A percentile compares a stretch with the other conserved stretches of the same genome.
Evolutionary conservation across 202 grass and related monocot genomes (phyloP).

Genomic region (Setaria italica): DNA sequence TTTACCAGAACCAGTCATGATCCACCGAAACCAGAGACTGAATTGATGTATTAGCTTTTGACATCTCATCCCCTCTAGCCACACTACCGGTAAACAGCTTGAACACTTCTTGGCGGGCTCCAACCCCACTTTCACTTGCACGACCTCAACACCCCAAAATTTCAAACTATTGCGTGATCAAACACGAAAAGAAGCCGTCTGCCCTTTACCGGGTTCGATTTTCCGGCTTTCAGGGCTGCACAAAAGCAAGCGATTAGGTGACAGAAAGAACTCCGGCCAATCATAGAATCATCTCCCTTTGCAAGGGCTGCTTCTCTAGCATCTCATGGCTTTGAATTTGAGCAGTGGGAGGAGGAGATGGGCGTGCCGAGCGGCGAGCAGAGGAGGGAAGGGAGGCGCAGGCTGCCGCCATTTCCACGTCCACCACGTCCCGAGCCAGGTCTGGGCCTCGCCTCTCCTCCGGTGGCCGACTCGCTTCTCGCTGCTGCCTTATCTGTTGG

Average conservation of each 20-base stretch:
- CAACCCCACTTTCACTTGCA: neutral
- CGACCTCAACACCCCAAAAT: conserved; percentile 11
- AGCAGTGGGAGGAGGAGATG: conserved; percentile 14
- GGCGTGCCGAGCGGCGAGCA: neutral
- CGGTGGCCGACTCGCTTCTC: conserved; percentile 3
- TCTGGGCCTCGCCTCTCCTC: neutral
- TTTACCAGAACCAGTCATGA: conserved; percentile 31
- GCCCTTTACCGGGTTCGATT: conserved; percentile 14
- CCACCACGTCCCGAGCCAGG: conserved; percentile 44
- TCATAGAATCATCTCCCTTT: conserved; percentile 4
- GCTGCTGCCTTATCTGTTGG: conserved; percentile 33
- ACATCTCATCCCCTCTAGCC: conserved; percentile 8
- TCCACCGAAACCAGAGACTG: conserved; percentile 29
- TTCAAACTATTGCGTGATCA: conserved; percentile 38
- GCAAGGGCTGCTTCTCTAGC: neutral
- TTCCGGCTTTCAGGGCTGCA: neutral
- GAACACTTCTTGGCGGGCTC: conserved; percentile 47
- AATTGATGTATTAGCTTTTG: conserved; percentile 10
- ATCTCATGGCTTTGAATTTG: conserved; percentile 32
- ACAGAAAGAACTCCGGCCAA: neutral
- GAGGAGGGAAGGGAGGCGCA: neutral
- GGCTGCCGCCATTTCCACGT: conserved; percentile 46
- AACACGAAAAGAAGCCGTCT: conserved; percentile 23
- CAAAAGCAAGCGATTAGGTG: conserved; percentile 5
- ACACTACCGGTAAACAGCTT: neutral